Conservation (phyloP, 2,329 filamentous ascomycete species). For the Cercospora brassicicola region DNA sequence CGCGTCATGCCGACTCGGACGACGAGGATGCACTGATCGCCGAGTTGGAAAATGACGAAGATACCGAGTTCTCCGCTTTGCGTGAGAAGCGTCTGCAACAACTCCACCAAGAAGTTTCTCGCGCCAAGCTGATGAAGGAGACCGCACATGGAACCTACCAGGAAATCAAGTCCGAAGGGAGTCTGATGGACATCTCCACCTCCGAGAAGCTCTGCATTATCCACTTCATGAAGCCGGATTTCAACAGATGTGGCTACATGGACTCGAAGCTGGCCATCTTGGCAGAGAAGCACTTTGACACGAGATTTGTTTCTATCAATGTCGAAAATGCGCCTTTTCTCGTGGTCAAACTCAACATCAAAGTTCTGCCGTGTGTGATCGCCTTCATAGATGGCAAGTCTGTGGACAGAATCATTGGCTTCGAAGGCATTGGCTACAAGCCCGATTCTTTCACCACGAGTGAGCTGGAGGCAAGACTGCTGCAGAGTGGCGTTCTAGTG, state of each 20-base stretch:
- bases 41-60: constrained; percentile 56
- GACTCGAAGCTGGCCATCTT: constrained; percentile 58
- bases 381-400: constrained; percentile 58
- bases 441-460: constrained; percentile 56
- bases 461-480: constrained; percentile 55
- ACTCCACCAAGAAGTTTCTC: constrained; percentile 56
- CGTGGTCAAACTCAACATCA: constrained; percentile 58
- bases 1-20: constrained; percentile 49
- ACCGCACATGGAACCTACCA: constrained; percentile 51
- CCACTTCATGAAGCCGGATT: constrained; percentile 66
- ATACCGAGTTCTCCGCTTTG: constrained; percentile 55
- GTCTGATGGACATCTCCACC: constrained; percentile 61
- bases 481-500: constrained; percentile 53
- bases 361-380: constrained; percentile 60
- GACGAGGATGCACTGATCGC: constrained; percentile 63
- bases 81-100: constrained; percentile 60
- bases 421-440: constrained; percentile 58
- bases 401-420: constrained; percentile 59
- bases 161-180: constrained; percentile 60
- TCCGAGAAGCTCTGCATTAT: constrained; percentile 58
- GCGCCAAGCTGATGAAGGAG: constrained; percentile 51
- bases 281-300: constrained; percentile 59
- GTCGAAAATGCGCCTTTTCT: constrained; percentile 62
- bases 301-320: constrained; percentile 58
- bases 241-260: constrained; percentile 63